These are phyloP conservation scores for Elaeagnus macrophylla DNA, from an alignment of 306 rosid species.

Conservation along the genomic window DNA sequence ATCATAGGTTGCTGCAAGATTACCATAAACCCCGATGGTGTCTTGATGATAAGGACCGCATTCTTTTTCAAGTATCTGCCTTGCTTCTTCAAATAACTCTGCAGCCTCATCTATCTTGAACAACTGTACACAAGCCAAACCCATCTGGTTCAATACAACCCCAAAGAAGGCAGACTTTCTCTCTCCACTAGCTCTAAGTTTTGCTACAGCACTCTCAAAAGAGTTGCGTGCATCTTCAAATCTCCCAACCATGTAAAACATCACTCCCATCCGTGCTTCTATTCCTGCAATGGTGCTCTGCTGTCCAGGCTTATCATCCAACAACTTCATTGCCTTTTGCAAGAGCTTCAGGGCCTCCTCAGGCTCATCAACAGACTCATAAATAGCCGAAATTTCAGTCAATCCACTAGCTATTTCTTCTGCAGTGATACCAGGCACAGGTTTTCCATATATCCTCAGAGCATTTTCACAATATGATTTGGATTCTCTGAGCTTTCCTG, in stretches of 20 bases:
- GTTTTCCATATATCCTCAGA: constrained; percentile 76
- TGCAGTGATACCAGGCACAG: constrained; percentile 86
- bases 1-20: constrained; percentile 98
- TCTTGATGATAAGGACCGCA: constrained; percentile 97
- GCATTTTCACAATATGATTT: constrained; percentile 95
- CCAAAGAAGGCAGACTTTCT: constrained; percentile 97
- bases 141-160: constrained; percentile 97
- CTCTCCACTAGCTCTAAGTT: constrained; percentile 89
- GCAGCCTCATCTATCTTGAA: constrained; percentile 98
- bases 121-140: constrained; percentile 87
- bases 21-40: constrained; percentile 93
- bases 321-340: constrained; percentile 71
- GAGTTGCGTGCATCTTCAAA: constrained; percentile 74
- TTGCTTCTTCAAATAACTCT: constrained; percentile 93
- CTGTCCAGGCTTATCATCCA: constrained; percentile 98
- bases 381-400: constrained; percentile 89
- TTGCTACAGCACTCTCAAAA: constrained; percentile 71
- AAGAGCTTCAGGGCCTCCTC: constrained; percentile 88
- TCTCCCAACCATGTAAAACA: constrained; percentile 82
- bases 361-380: constrained; percentile 90
- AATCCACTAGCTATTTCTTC: constrained; percentile 89
- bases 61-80: constrained; percentile 83
- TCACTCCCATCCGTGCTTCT: constrained; percentile 97
- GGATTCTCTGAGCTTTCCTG: constrained; percentile 93
- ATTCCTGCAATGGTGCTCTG: constrained; percentile 94